Evolutionary conservation across 352 stramenopile genomes (phyloP).

Genomic region (Phytophthora uliginosa): DNA sequence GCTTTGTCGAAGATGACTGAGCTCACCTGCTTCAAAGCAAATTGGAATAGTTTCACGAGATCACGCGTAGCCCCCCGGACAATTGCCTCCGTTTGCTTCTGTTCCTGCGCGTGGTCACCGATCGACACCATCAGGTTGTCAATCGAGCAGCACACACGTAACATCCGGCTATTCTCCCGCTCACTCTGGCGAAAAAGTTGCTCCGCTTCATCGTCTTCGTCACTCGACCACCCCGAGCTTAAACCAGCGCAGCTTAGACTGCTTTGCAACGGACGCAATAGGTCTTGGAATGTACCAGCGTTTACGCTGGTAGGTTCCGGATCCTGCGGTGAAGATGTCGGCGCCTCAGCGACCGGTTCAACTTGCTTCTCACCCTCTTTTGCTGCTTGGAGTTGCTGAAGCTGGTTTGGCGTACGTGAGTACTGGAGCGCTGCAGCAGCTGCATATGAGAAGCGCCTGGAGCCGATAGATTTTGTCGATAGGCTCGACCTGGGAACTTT

Average conservation of each 20-base stretch:
- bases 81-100: constrained; percentile 61
- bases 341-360: neutral
- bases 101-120: constrained; percentile 51
- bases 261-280: constrained; percentile 64
- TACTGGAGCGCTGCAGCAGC: constrained; percentile 34
- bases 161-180: constrained; percentile 60
- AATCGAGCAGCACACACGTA: constrained; percentile 74
- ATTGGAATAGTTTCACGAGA: constrained; percentile 59
- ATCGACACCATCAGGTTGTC: constrained; percentile 75
- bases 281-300: constrained; percentile 51
- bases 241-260: constrained; percentile 59
- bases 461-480: constrained; percentile 3
- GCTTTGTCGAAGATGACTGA: constrained; percentile 27
- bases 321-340: constrained; percentile 3
- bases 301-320: constrained; percentile 4
- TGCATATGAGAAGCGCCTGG: constrained; percentile 33
- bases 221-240: constrained; percentile 42
- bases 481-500: constrained; percentile 22
- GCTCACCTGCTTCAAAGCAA: constrained; percentile 56
- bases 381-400: constrained; percentile 37
- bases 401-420: constrained; percentile 47
- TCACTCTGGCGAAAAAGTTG: constrained; percentile 52
- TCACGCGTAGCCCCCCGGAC: constrained; percentile 52
- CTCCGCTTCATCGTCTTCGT: constrained; percentile 51
- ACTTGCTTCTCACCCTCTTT: constrained; percentile 22